Evolutionary conservation across 2,329 filamentous ascomycete genomes (phyloP), one percentile per base, ranked within the genome.

Genomic region (Tolypocladium sp.): DNA sequence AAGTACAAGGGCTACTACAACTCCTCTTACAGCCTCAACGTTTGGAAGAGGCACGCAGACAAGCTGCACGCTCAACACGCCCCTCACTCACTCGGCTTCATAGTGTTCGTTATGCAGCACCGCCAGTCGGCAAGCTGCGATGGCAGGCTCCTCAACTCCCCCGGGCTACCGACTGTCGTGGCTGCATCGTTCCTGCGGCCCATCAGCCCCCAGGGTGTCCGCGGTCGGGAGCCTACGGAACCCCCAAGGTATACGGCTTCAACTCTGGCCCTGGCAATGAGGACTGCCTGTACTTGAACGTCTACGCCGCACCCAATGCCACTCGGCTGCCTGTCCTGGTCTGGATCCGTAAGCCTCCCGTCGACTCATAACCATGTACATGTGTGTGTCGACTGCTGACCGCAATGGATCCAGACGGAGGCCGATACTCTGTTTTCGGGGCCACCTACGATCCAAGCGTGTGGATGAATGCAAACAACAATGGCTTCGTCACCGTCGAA

Each of bases 221-320:
- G 27, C 63, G 67, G 49, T 75, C 70, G 4, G 66, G 60, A 3
- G 65, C 65, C 15, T 71, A 69, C 38, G 69, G 67, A 3, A 61
- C 66, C 1, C 70, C 70, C 0, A 27, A 58, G 9, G 54, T 64
- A 0, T 63, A 69, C 33, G 61, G 66, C 22, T 61, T 63, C 9
- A 59, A 64, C 2, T 66, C 62, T 51, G 58, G 67, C 20, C 65
- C 66, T 1, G 72, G 70, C 3, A 67, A 73, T 20, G 77, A 79
- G 62, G 77, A 79, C 60, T 80, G 77, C 57, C 64, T 79, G 1
- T 77, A 77, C 62, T 66, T 79, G 7, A 78, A 80, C 60, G 73
- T 79, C 2, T 74, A 75, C 61, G 74, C 74, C 4, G 76, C 78
- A 3, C 64, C 76, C 33, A 60, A 66, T 15, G 70, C 78, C 7